These are phyloP conservation scores for Fusarium luffae DNA, from an alignment of 2,329 filamentous ascomycete genomes.

Conservation along the genomic window DNA sequence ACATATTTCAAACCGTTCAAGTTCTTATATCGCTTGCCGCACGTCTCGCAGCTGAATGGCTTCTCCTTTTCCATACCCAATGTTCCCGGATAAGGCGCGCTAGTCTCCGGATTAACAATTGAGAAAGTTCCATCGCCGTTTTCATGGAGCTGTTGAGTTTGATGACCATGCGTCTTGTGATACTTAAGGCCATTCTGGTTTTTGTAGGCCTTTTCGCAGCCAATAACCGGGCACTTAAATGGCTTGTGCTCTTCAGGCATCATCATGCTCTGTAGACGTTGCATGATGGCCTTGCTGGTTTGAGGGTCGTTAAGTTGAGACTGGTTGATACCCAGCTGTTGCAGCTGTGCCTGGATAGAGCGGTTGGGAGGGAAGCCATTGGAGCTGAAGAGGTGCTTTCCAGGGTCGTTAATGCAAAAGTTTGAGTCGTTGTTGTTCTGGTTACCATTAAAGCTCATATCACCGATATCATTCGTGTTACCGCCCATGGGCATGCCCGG, in stretches of 20 bases:
- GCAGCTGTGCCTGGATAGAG: constrained; percentile 73
- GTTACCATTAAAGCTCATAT: constrained; percentile 63
- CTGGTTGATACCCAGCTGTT: constrained; percentile 79
- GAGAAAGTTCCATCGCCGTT: constrained; percentile 98
- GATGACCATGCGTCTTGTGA: constrained; percentile 87
- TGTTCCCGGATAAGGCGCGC: constrained; percentile 92
- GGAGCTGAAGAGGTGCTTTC: constrained; percentile 90
- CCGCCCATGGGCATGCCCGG: constrained; percentile 72
- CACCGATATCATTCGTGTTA: constrained; percentile 62
- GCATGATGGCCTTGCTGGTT: constrained; percentile 69
- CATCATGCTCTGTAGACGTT: constrained; percentile 69
- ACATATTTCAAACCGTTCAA: constrained; percentile 97
- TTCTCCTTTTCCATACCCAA: constrained; percentile 99
- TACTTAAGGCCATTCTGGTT: constrained; percentile 99
- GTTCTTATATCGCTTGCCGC: constrained; percentile 99
- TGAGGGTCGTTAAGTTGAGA: constrained; percentile 83
- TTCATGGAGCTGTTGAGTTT: constrained; percentile 95
- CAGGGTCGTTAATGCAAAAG: constrained; percentile 88
- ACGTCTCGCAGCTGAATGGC: constrained; percentile 96
- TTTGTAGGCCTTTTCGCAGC: constrained; percentile 99
- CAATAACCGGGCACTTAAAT: constrained; percentile 97
- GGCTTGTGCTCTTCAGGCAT: constrained; percentile 94
- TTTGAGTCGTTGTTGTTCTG: constrained; percentile 55
- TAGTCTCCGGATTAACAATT: constrained; percentile 96
- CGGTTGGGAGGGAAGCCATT: constrained; percentile 76